Evolutionary conservation across 352 stramenopile species (phyloP).

Genomic region (Phytophthora pini): DNA sequence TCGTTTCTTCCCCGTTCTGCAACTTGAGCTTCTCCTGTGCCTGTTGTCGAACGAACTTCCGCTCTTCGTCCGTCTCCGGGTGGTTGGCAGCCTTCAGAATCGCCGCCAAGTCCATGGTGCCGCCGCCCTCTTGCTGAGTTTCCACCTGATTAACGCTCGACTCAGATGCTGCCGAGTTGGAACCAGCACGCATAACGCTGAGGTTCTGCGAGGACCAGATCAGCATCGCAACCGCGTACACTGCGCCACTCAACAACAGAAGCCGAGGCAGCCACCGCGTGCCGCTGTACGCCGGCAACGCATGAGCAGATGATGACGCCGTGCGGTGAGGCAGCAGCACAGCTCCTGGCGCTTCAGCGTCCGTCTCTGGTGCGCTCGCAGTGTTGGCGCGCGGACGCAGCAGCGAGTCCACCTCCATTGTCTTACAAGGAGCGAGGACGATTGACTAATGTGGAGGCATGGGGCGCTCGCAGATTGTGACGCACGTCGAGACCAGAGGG

Average conservation of each 20-base stretch:
- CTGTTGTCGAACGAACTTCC: conserved; percentile 1
- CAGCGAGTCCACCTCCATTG: conserved; percentile 27
- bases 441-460: conserved; percentile 26
- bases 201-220: conserved; percentile 37
- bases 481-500: conserved; percentile 17
- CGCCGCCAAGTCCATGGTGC: conserved; percentile 15
- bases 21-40: conserved; percentile 15
- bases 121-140: background rate
- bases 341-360: background rate
- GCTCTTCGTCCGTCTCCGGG: conserved; percentile 12
- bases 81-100: conserved; percentile 26
- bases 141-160: conserved; percentile 2
- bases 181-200: conserved; percentile 9
- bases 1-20: background rate
- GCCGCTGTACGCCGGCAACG: conserved; percentile 7
- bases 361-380: background rate
- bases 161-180: conserved; percentile 13
- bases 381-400: conserved; percentile 27
- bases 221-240: conserved; percentile 34
- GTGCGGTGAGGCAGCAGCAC: conserved; percentile 10
- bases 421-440: conserved; percentile 2
- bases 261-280: conserved; percentile 26
- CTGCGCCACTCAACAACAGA: conserved; percentile 23
- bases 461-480: conserved; percentile 12
- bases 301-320: conserved; percentile 4